These are phyloP conservation scores for Phytophthora chlamydospora DNA, from an alignment of 352 stramenopile species.

Conservation along the genomic window DNA sequence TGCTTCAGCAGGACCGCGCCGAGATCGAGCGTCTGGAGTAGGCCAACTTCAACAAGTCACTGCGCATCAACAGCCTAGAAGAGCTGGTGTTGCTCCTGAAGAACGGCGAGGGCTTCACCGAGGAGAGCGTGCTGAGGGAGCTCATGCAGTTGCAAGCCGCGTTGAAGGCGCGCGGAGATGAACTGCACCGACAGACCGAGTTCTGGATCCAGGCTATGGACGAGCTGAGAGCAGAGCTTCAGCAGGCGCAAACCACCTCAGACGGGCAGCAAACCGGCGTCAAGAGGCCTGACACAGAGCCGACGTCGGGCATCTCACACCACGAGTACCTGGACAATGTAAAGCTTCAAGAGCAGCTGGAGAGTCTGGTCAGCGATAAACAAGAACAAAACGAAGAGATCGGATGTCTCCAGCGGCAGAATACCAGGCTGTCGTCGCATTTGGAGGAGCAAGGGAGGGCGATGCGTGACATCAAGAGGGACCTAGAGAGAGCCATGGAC, in stretches of 20 bases:
- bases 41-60: slow-evolving; percentile 65
- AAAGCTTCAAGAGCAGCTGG: slow-evolving; percentile 39
- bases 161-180: slow-evolving; percentile 2
- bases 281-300: slow-evolving; percentile 23
- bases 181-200: slow-evolving; percentile 1
- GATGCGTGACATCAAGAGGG: slow-evolving; percentile 37
- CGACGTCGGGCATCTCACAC: slow-evolving; percentile 3
- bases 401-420: slow-evolving; percentile 38
- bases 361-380: slow-evolving; percentile 41
- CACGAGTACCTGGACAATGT: slow-evolving; percentile 42
- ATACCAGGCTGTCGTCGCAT: slow-evolving; percentile 44
- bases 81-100: slow-evolving; percentile 50
- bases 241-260: slow-evolving; percentile 10
- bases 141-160: slow-evolving; percentile 30
- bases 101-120: slow-evolving; percentile 47
- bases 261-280: too few species aligned
- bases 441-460: slow-evolving; percentile 47
- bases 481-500: slow-evolving; percentile 44
- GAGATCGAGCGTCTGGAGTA: slow-evolving; percentile 47
- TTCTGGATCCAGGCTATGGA: background rate
- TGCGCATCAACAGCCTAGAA: slow-evolving; percentile 57
- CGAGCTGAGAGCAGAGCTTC: background rate
- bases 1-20: slow-evolving; percentile 45
- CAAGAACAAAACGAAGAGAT: slow-evolving; percentile 42
- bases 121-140: slow-evolving; percentile 48